A percentile compares a stretch with the other conserved stretches of the same genome.
These are phyloP conservation scores for Neltuma alba DNA, from an alignment of 306 rosid genomes.

Conservation along the genomic window DNA sequence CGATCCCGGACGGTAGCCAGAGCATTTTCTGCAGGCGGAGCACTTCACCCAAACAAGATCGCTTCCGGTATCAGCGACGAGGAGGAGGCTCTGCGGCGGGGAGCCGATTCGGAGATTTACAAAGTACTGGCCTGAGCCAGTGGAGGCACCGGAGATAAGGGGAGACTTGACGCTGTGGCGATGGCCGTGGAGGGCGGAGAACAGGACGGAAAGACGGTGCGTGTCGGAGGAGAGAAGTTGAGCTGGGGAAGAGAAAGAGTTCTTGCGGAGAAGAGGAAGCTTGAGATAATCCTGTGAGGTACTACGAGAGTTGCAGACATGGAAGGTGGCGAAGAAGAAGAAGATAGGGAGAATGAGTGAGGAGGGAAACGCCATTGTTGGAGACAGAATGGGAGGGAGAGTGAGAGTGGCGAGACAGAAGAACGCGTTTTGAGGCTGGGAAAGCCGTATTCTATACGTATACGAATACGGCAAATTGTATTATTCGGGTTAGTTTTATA, in stretches of 20 bases:
- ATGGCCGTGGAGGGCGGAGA: constrained; percentile 31
- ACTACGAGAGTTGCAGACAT: constrained; percentile 25
- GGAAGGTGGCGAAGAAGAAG: constrained; percentile 20
- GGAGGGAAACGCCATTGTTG: constrained; percentile 39
- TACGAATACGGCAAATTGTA: neutral
- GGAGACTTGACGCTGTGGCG: constrained; percentile 40
- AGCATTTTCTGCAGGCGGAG: constrained; percentile 64
- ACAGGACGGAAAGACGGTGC: constrained; percentile 63
- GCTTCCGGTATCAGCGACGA: constrained; percentile 78
- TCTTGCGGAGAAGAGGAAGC: constrained; percentile 52
- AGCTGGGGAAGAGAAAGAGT: constrained; percentile 45
- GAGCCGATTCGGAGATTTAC: constrained; percentile 62
- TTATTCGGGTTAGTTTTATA: neutral
- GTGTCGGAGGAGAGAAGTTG: constrained; percentile 52
- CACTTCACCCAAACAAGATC: constrained; percentile 82
- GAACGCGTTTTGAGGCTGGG: constrained; percentile 10
- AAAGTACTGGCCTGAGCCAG: constrained; percentile 83
- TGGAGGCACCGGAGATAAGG: constrained; percentile 64
- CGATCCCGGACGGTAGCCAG: constrained; percentile 44
- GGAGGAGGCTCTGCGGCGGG: constrained; percentile 71
- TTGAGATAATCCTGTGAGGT: constrained; percentile 39
- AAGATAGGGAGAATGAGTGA: constrained; percentile 9
- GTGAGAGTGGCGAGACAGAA: neutral
- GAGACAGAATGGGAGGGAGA: neutral
- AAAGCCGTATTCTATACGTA: constrained; percentile 5